Evolutionary conservation across 2,329 filamentous ascomycete species (phyloP), one percentile per base, ranked within the genome.

Genomic region (Tolypocladium album): DNA sequence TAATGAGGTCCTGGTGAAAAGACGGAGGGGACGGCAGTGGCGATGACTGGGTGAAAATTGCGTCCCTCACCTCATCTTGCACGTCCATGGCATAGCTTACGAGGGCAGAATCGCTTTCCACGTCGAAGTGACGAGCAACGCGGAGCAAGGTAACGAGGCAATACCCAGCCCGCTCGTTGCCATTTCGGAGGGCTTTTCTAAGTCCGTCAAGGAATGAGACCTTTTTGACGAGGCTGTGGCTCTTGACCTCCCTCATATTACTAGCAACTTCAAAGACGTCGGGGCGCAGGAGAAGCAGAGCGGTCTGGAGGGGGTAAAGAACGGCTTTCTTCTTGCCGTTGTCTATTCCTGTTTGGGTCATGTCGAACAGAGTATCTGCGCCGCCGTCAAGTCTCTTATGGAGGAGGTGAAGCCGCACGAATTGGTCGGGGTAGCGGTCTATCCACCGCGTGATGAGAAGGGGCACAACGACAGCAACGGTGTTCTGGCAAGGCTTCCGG

Each of bases 201-300:
- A 88, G 70, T 50, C 78, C 78, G 61, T 88, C 86, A 20, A 89
- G 74, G 64, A 88, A 88, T 3, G 80, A 78, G 7, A 87, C 82
- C 67, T 87, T 88, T 71, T 88, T 89, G 20, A 80, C 77, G 70
- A 88, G 82, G 65, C 82, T 80, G 59, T 79, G 78, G 64, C 80
- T 82, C 69, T 86, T 88, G 38, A 80, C 79, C 63, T 88, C 85
- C 61, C 84, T 79, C 69, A 88, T 76, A 69, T 86, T 86, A 70
- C 84, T 87, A 34, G 85, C 86, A 40, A 88, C 84, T 70, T 88
- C 84, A 64, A 89, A 89, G 7, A 88, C 83, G 64, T 89, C 86
- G 4, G 86, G 86, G 11, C 88, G 74, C 11, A 89, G 76, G 61
- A 88, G 81, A 12, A 88, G 72, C 5, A 89, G 72, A 15, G 81